Conservation (phyloP, 2,329 filamentous ascomycete species). For the Alternaria triticimaculans region DNA sequence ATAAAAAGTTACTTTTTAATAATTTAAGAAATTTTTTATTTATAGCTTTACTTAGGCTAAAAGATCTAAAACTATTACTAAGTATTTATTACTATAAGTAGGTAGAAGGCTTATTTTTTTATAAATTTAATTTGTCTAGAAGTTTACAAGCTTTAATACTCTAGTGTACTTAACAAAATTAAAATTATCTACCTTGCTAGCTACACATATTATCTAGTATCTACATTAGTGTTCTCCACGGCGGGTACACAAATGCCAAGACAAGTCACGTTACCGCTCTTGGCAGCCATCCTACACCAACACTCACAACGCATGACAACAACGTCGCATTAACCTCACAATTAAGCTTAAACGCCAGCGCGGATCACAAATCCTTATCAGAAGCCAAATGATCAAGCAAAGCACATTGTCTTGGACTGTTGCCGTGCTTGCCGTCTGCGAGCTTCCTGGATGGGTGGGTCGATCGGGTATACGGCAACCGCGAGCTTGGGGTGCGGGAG, state of each 20-base stretch:
- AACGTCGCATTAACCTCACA: conserved; percentile 4
- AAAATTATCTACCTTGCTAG: too few relatives aligned
- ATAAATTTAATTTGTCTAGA: too few relatives aligned
- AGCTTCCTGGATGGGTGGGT: neutral
- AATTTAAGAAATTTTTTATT: too few relatives aligned
- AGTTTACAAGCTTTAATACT: too few relatives aligned
- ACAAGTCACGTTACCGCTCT: neutral
- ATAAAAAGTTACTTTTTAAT: too few relatives aligned
- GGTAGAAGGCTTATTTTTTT: too few relatives aligned
- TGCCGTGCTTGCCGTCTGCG: conserved; percentile 11
- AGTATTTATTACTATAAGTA: too few relatives aligned
- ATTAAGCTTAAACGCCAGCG: conserved; percentile 4
- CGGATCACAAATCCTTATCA: neutral
- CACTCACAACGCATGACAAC: neutral
- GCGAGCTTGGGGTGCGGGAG: neutral
- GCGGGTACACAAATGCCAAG: neutral
- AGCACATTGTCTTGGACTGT: neutral
- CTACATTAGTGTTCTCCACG: neutral
- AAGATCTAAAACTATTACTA: too few relatives aligned
- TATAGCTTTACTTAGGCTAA: too few relatives aligned
- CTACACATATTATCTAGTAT: neutral
- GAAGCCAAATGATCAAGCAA: conserved; percentile 13
- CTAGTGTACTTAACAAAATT: too few relatives aligned
- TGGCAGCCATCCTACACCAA: neutral
- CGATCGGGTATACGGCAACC: neutral